Conservation (phyloP, 1,139 yeast genomes). For the Geotrichum citri-aurantii region DNA sequence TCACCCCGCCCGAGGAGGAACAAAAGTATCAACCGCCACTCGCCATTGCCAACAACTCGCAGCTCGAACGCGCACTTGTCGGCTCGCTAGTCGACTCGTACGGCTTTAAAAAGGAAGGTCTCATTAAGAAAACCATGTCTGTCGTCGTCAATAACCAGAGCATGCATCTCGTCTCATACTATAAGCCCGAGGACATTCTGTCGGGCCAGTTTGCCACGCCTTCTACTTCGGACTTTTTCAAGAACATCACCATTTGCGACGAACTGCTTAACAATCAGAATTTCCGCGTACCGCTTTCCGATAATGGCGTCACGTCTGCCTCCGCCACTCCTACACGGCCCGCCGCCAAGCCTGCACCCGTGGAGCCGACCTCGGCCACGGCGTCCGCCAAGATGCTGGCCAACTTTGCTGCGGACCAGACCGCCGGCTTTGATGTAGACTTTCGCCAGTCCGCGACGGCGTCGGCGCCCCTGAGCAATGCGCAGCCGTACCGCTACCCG, state of each 20-base stretch:
- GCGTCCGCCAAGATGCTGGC: background rate
- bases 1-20: too few species aligned
- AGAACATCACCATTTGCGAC: slow-evolving; percentile 47
- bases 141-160: too few species aligned
- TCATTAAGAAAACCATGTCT: too few species aligned
- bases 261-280: slow-evolving; percentile 57
- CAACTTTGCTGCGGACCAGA: background rate
- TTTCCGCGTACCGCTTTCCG: slow-evolving; percentile 41
- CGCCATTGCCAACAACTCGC: too few species aligned
- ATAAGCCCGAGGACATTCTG: too few species aligned
- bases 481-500: background rate
- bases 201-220: slow-evolving; percentile 59
- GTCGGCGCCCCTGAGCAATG: background rate
- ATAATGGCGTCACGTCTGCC: slow-evolving; percentile 26
- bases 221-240: slow-evolving; percentile 47
- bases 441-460: background rate
- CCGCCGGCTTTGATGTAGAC: background rate
- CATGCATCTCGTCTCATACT: too few species aligned
- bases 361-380: background rate
- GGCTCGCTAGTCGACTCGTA: too few species aligned
- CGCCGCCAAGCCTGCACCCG: slow-evolving; percentile 16
- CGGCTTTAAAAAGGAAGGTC: too few species aligned
- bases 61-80: too few species aligned
- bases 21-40: too few species aligned
- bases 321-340: slow-evolving; percentile 18